phyloP scores from a whole-genome alignment of 441 rosid genomes.

The Jatropha multifida region DNA sequence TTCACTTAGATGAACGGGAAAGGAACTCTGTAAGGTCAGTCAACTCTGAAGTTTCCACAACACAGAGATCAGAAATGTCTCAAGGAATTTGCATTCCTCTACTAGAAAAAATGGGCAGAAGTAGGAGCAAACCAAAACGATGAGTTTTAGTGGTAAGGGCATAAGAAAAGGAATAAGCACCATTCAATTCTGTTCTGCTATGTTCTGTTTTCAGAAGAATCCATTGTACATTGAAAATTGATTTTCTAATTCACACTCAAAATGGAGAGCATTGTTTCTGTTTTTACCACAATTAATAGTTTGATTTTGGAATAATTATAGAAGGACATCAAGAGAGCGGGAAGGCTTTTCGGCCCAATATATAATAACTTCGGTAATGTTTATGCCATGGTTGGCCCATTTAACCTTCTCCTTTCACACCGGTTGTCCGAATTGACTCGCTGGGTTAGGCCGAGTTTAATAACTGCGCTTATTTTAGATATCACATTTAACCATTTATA shows the following conservation, averaged over 20 bases:
- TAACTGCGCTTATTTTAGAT: no score
- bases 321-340: no score
- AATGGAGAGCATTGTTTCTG: background rate
- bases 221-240: background rate
- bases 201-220: background rate
- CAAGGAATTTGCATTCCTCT: constrained; percentile 58
- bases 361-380: no score
- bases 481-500: no score
- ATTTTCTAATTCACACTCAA: background rate
- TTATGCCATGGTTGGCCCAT: no score
- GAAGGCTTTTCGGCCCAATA: no score
- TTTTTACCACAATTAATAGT: background rate
- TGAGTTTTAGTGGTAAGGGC: background rate
- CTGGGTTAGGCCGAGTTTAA: no score
- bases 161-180: background rate
- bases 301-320: no score
- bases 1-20: constrained; percentile 22
- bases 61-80: constrained; percentile 25
- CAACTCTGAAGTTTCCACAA: constrained; percentile 21
- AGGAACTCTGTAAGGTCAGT: constrained; percentile 1
- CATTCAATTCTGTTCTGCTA: background rate
- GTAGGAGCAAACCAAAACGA: constrained; percentile 34
- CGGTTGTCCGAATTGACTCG: no score
- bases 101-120: constrained; percentile 39
- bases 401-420: no score